Evolutionary conservation across 768 basidiomycete species (phyloP).

Genomic region (Lentinula sp.): DNA sequence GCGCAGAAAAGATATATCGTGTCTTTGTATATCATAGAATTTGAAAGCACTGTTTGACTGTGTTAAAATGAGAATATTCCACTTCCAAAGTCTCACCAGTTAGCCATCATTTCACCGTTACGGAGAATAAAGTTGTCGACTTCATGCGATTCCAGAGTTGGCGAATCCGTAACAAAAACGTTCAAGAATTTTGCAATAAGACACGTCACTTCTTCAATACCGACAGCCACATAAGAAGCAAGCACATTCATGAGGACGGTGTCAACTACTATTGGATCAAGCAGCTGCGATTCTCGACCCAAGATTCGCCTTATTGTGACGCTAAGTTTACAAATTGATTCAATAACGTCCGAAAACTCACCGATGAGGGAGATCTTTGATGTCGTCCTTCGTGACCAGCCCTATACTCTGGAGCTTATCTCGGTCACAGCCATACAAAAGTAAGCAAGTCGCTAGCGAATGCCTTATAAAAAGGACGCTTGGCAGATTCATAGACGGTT

Average conservation of each 20-base stretch:
- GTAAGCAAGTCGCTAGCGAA: conserved; percentile 54
- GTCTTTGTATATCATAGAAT: conserved; percentile 55
- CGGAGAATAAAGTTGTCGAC: conserved; percentile 68
- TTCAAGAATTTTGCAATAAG: conserved; percentile 58
- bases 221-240: conserved; percentile 40
- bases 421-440: conserved; percentile 64
- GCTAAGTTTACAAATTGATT: not conserved
- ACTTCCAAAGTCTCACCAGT: conserved; percentile 38
- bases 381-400: conserved; percentile 43
- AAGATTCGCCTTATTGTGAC: conserved; percentile 38
- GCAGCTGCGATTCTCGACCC: conserved; percentile 30
- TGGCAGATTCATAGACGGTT: conserved; percentile 10
- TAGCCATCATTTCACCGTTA: conserved; percentile 50
- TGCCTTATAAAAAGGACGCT: conserved; percentile 49
- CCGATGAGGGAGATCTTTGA: conserved; percentile 51
- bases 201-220: conserved; percentile 42
- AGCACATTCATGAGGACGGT: conserved; percentile 50
- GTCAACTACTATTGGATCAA: conserved; percentile 60
- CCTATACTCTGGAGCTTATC: conserved; percentile 34
- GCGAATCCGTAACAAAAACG: conserved; percentile 52
- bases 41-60: conserved; percentile 50
- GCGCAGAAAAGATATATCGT: conserved; percentile 48
- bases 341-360: conserved; percentile 19
- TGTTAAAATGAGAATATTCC: not conserved
- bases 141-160: conserved; percentile 59